Base-by-base conservation (phyloP, 345 rosid species). In the Combretum micranthum region DNA sequence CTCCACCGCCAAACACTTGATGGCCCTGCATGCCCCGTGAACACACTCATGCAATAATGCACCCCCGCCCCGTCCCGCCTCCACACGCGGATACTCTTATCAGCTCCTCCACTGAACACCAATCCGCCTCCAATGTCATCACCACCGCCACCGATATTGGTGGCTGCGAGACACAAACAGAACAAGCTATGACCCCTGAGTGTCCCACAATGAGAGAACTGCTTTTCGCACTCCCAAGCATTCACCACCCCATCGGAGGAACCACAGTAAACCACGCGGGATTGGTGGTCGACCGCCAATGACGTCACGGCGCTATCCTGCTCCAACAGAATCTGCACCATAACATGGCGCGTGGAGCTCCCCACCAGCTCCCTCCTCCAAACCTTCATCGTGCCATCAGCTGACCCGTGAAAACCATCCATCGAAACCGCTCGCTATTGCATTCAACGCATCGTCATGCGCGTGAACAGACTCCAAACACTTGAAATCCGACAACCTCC, bases 91-190 rank as follows among this genome's bases (percentile, higher is more conserved):
- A 89, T 72, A 64, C 73, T 89, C 64, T 71, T 80, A 52, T 93
- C 99, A 0, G 97, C 94, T 0, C 96, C 85, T 43, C 97, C 99
- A 50, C 90, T 93, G 25, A 93, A 69, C 44, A 89, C 74, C 80
- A 89, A 62, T 62, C 61, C 77, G 44, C 62, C 64, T 84, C 93
- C 7, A 32, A 32, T 11, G 9, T 32, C 39, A 32, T n/a, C n/a
- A n/a, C n/a, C n/a, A n/a, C 39, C 39, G 9, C 39, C 39, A 32
- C 39, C 39, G 6, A 32, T 32, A 32, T 32, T 32, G 2, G 62
- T 45, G 7, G 55, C 17, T 25, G 72, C 57, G 11, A 68, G 53
- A 46, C 63, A 68, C 47, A 61, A 59, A 26, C 62, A 59, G 0
- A 63, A 67, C 62, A 56, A 42, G 49, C 57, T 61, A 51, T 68